Conservation (phyloP, 306 rosid species). For the Cicer arietinum region DNA sequence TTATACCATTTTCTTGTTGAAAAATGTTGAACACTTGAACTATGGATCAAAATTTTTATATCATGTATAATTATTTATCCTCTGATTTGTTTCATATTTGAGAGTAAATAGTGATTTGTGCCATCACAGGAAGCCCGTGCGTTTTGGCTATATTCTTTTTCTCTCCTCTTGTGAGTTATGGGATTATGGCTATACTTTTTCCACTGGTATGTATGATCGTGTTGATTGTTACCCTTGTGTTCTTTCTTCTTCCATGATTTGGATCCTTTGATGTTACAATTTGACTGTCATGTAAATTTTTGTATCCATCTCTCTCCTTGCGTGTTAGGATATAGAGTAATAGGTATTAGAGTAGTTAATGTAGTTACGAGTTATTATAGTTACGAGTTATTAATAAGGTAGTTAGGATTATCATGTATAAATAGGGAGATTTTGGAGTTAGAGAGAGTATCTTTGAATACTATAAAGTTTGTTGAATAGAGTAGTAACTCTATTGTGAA, state of each 20-base stretch:
- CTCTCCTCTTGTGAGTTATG: slow-evolving; percentile 91
- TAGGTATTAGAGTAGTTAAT: too few relatives aligned
- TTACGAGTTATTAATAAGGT: too few relatives aligned
- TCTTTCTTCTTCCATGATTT: slow-evolving; percentile 26
- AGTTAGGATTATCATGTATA: too few relatives aligned
- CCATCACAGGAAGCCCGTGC: slow-evolving; percentile 88
- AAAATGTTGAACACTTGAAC: slow-evolving; percentile 4
- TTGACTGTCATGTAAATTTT: neutral
- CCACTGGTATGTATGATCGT: slow-evolving; percentile 70
- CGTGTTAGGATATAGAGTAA: too few relatives aligned
- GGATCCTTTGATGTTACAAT: neutral
- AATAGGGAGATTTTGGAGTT: too few relatives aligned
- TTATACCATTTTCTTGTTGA: slow-evolving; percentile 29
- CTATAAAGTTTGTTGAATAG: too few relatives aligned
- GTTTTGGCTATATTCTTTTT: slow-evolving; percentile 79
- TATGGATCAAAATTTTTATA: slow-evolving; percentile 9
- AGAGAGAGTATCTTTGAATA: too few relatives aligned
- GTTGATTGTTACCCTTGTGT: slow-evolving; percentile 19
- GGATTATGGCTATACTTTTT: slow-evolving; percentile 84
- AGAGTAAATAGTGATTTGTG: slow-evolving; percentile 43
- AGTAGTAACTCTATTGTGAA: too few relatives aligned
- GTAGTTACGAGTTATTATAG: too few relatives aligned
- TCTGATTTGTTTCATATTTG: slow-evolving; percentile 39
- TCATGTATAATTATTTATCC: slow-evolving; percentile 16
- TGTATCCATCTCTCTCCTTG: neutral